phyloP scores from a whole-genome alignment of 352 stramenopile genomes.

The Phytophthora pisi region DNA sequence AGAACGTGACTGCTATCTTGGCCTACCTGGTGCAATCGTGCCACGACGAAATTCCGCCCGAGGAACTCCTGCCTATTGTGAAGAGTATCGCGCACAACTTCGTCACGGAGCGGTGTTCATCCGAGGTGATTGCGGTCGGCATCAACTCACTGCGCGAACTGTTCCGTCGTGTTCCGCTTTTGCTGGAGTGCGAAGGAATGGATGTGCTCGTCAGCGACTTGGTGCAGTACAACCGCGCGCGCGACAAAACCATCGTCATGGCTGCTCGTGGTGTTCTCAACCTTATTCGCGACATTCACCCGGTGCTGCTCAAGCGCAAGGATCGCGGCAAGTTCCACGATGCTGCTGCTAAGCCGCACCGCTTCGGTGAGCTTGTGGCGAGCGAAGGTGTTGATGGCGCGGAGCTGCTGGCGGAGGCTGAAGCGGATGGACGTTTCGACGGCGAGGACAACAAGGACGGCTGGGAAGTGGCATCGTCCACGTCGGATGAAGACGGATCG shows the following conservation, averaged over 20 bases:
- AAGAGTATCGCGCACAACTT: slow-evolving; percentile 99
- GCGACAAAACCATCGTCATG: slow-evolving; percentile 97
- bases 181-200: slow-evolving; percentile 94
- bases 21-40: slow-evolving; percentile 98
- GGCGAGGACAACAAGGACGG: slow-evolving; percentile 83
- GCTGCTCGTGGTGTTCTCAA: slow-evolving; percentile 96
- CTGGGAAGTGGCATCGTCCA: slow-evolving; percentile 77
- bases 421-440: slow-evolving; percentile 77
- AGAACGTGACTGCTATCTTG: slow-evolving; percentile 94
- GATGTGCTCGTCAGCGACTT: slow-evolving; percentile 93
- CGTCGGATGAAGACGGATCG: slow-evolving; percentile 68
- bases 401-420: slow-evolving; percentile 92
- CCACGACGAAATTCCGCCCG: slow-evolving; percentile 96
- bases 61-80: slow-evolving; percentile 96
- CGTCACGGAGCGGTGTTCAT: slow-evolving; percentile 95
- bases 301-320: slow-evolving; percentile 95
- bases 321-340: slow-evolving; percentile 94
- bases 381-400: slow-evolving; percentile 95
- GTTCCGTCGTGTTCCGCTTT: slow-evolving; percentile 92
- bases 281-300: slow-evolving; percentile 96
- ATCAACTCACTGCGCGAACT: slow-evolving; percentile 98
- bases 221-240: slow-evolving; percentile 95
- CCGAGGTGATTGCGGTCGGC: slow-evolving; percentile 97
- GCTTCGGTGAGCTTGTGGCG: slow-evolving; percentile 92
- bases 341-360: slow-evolving; percentile 82